A percentile compares a stretch with the other conserved stretches of the same genome.
phyloP scores from a whole-genome alignment of 2,329 filamentous ascomycete species.

The Paecilomyces fulvus region DNA sequence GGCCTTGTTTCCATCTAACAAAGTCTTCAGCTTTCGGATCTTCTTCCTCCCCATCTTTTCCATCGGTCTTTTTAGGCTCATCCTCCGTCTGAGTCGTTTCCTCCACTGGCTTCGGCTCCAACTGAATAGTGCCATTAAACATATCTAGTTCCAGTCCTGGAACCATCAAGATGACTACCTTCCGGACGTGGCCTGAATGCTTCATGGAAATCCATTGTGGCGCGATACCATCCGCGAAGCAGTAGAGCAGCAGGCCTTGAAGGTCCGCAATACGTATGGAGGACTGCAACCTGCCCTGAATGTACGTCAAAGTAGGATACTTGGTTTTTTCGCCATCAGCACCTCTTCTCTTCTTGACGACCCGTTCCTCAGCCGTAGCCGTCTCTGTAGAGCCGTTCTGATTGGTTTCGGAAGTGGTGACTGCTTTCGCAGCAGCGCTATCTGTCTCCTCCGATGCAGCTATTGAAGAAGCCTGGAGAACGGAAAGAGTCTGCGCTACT shows the following conservation, averaged over 20 bases:
- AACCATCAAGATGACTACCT: slow-evolving; percentile 84
- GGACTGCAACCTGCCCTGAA: slow-evolving; percentile 45
- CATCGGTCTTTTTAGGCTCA: slow-evolving; percentile 1
- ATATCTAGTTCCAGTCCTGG: slow-evolving; percentile 85
- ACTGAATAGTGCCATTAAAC: slow-evolving; percentile 57
- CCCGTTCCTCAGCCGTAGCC: slow-evolving; percentile 9
- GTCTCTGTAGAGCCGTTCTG: neutral
- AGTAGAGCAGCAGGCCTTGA: slow-evolving; percentile 51
- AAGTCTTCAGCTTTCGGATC: slow-evolving; percentile 22
- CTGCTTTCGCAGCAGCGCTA: slow-evolving; percentile 1
- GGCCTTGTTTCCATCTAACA: slow-evolving; percentile 31
- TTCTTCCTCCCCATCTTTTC: slow-evolving; percentile 14
- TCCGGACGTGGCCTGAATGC: slow-evolving; percentile 50
- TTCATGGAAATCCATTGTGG: slow-evolving; percentile 57
- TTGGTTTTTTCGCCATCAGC: slow-evolving; percentile 37
- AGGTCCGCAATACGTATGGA: slow-evolving; percentile 51
- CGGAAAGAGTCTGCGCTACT: slow-evolving; percentile 23
- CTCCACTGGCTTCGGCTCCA: slow-evolving; percentile 21
- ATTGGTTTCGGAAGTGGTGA: neutral
- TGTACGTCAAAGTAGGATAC: slow-evolving; percentile 46
- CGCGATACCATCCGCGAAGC: slow-evolving; percentile 52
- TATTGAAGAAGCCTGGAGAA: slow-evolving; percentile 15
- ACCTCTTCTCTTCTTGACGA: slow-evolving; percentile 22
- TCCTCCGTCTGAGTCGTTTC: slow-evolving; percentile 2
- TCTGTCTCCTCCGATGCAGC: slow-evolving; percentile 6